These are phyloP conservation scores for Agroathelia rolfsii DNA, from an alignment of 1,284 basidiomycete genomes.

Conservation along the genomic window DNA sequence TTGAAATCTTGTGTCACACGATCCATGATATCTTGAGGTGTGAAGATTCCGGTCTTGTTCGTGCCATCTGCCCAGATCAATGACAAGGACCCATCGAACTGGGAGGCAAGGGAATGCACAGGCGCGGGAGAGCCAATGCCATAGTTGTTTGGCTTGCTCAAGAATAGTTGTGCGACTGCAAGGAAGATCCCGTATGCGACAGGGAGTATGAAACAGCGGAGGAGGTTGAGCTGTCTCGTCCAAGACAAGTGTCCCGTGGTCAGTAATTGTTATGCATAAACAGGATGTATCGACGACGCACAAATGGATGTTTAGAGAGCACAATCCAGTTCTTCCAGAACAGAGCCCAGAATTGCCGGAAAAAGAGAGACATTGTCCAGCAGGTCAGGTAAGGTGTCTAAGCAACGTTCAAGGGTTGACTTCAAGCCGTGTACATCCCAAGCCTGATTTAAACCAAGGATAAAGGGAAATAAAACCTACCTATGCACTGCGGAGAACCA, in stretches of 20 bases:
- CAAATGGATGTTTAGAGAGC: constrained; percentile 51
- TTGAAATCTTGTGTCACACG: constrained; percentile 43
- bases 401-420: too few relatives aligned
- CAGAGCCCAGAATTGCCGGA: constrained; percentile 53
- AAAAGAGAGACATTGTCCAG: too few relatives aligned
- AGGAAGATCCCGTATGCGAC: constrained; percentile 63
- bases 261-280: constrained; percentile 1
- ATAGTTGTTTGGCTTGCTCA: constrained; percentile 50
- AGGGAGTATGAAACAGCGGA: constrained; percentile 61
- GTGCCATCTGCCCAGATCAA: constrained; percentile 60
- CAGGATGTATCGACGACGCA: constrained; percentile 25
- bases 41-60: constrained; percentile 36
- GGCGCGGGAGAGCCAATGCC: constrained; percentile 51
- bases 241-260: constrained; percentile 10
- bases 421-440: too few relatives aligned
- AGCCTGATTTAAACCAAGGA: too few relatives aligned
- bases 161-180: constrained; percentile 50
- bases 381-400: too few relatives aligned
- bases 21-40: constrained; percentile 47
- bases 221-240: constrained; percentile 42
- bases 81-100: constrained; percentile 41
- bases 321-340: constrained; percentile 73
- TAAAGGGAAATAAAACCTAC: too few relatives aligned
- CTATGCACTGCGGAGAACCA: too few relatives aligned
- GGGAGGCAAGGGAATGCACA: constrained; percentile 35